These are phyloP conservation scores for Pyrenophora teres DNA, from an alignment of 2,329 filamentous ascomycete species.

Conservation along the genomic window DNA sequence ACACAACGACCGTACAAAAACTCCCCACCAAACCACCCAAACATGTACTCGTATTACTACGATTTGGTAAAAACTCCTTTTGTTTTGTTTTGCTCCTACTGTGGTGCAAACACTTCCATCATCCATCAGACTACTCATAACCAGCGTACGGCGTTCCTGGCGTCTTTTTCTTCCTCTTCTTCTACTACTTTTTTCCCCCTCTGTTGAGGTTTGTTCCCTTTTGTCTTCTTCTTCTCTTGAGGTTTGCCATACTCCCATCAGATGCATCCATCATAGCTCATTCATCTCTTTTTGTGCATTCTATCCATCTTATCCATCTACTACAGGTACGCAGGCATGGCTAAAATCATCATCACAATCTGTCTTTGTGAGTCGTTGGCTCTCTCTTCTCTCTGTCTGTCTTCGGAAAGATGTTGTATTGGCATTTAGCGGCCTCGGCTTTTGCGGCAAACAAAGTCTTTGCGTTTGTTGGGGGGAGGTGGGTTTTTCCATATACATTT, in stretches of 20 bases:
- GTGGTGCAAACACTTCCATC: conserved; percentile 3
- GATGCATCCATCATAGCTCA: not conserved
- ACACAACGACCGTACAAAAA: not conserved
- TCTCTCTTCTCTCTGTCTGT: not conserved
- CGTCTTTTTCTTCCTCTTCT: conserved; percentile 9
- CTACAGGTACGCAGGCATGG: conserved; percentile 1
- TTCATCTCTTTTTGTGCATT: not conserved
- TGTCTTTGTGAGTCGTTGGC: not conserved
- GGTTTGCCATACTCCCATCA: not conserved
- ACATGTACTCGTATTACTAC: not conserved
- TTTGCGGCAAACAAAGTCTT: not conserved
- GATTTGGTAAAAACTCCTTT: not conserved
- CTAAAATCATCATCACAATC: not conserved
- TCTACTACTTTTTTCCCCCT: not conserved
- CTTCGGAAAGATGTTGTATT: not conserved
- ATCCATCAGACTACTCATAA: not conserved
- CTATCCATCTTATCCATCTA: too few species aligned
- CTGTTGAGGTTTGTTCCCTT: not conserved
- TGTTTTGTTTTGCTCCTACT: not conserved
- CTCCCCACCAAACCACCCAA: not conserved
- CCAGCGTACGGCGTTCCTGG: conserved; percentile 11
- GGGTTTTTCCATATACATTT: not conserved
- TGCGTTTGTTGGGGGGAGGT: not conserved
- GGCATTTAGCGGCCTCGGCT: conserved; percentile 3
- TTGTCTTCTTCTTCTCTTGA: not conserved